Percentiles rank a stretch among this genome's conserved stretches.
These are phyloP conservation scores for Sporothrix dimorphospora DNA, from an alignment of 2,329 filamentous ascomycete species.

Conservation along the genomic window DNA sequence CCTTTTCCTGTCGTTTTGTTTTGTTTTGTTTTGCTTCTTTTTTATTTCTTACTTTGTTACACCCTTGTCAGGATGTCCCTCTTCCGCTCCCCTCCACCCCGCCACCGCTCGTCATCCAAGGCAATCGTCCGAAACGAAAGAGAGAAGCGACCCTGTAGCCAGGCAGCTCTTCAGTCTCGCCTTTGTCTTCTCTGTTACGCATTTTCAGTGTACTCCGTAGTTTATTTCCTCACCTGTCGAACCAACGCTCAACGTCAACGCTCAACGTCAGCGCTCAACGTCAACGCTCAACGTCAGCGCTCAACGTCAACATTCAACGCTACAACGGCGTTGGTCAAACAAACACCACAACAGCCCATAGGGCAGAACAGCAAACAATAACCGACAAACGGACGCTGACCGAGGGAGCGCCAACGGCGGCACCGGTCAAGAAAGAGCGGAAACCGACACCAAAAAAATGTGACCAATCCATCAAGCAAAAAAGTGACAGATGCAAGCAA, in stretches of 20 bases:
- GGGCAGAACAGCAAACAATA: background rate
- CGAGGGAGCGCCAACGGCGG: background rate
- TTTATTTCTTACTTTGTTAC: background rate
- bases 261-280: background rate
- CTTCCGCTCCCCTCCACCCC: background rate
- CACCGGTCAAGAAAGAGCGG: conserved; percentile 12
- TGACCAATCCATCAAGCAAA: background rate
- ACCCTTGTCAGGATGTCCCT: background rate
- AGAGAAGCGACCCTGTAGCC: background rate
- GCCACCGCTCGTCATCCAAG: background rate
- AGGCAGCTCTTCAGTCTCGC: background rate
- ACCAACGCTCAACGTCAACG: background rate
- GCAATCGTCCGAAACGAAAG: background rate
- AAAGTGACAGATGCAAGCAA: conserved; percentile 10
- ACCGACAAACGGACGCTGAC: background rate
- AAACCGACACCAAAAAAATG: background rate
- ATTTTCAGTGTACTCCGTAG: background rate
- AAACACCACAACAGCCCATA: background rate
- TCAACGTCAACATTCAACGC: background rate
- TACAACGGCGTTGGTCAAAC: background rate
- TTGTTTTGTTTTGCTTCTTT: background rate
- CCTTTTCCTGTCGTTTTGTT: background rate
- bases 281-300: background rate
- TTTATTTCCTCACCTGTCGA: background rate
- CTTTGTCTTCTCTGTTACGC: background rate